These are phyloP conservation scores for Discostella stelligeroides DNA, from an alignment of 108 stramenopile species.

Conservation along the genomic window DNA sequence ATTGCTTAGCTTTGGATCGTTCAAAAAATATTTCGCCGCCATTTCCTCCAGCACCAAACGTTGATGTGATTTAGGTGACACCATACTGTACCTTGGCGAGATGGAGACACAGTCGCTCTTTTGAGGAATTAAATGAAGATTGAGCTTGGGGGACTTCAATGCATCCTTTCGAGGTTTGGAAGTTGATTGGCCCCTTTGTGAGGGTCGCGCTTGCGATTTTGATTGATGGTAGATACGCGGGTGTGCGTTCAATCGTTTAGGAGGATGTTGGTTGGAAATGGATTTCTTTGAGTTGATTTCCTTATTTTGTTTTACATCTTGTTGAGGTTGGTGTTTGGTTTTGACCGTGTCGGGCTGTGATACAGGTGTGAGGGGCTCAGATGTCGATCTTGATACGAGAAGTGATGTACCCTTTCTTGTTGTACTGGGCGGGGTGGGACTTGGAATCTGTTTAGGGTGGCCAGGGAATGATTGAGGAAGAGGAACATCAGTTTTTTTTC, in stretches of 20 bases:
- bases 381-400: no score
- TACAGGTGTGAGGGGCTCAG: no score
- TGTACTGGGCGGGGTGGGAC: no score
- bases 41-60: conserved; percentile 37
- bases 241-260: neutral
- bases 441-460: no score
- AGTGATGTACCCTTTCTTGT: no score
- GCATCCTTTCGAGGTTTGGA: neutral
- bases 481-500: no score
- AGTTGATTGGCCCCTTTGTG: no score
- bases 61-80: conserved; percentile 33
- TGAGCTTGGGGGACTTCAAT: neutral
- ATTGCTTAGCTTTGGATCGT: neutral
- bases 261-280: neutral
- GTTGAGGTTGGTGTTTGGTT: neutral
- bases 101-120: neutral
- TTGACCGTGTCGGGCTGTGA: no score
- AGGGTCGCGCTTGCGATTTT: neutral
- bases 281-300: no score
- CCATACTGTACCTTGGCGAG: conserved; percentile 8
- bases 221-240: neutral
- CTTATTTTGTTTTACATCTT: no score
- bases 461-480: no score
- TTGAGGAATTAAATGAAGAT: neutral
- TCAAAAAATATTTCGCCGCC: conserved; percentile 33